These are phyloP conservation scores for Stenogyne calaminthoides DNA, from an alignment of 305 asterid genomes.

Conservation along the genomic window DNA sequence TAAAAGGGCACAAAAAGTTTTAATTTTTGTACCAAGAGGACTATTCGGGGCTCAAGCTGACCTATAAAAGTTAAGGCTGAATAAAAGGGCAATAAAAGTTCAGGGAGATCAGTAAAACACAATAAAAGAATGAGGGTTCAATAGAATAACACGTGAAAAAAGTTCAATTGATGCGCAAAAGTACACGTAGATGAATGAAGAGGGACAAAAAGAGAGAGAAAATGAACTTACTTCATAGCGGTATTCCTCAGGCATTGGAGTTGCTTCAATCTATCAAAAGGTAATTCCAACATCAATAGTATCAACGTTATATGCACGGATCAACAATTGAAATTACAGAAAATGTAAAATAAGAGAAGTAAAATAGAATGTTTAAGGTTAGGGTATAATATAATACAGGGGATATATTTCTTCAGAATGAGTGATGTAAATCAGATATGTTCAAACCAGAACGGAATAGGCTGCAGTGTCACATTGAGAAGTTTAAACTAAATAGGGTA, in stretches of 20 bases:
- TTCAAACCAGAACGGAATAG: not conserved
- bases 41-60: too few relatives aligned
- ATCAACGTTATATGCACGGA: not conserved
- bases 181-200: constrained; percentile 11
- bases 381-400: not conserved
- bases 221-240: constrained; percentile 63
- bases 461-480: not conserved
- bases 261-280: constrained; percentile 65
- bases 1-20: too few relatives aligned
- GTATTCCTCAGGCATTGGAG: constrained; percentile 88
- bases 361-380: constrained; percentile 1
- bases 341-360: not conserved
- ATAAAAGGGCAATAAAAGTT: too few relatives aligned
- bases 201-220: constrained; percentile 3
- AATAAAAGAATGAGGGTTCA: not conserved
- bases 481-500: not conserved
- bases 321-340: constrained; percentile 13
- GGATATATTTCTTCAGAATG: not conserved
- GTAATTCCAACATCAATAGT: constrained; percentile 27
- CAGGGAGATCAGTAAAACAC: not conserved
- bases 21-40: too few relatives aligned
- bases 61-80: too few relatives aligned
- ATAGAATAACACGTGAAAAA: not conserved
- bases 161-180: not conserved
- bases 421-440: not conserved